Evolutionary conservation across 805 yeast species (phyloP), one percentile per base, ranked within the genome.

Genomic region (Metschnikowia gruessii): DNA sequence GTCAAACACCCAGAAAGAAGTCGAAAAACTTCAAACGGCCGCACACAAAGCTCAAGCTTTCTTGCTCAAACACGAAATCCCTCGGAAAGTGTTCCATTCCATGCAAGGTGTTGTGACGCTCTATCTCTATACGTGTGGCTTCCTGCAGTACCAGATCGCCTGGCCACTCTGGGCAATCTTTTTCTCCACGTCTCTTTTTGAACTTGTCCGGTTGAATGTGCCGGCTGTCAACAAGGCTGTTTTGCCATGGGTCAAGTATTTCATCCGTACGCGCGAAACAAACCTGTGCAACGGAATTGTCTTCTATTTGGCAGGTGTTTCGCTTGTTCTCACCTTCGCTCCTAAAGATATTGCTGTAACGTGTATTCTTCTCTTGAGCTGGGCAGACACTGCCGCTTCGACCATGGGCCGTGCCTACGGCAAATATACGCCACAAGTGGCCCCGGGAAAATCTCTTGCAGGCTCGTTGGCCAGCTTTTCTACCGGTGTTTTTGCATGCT

Each of bases 301-400:
- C 42, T 94, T 90, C 86, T 94, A 89, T 63, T 69, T 90, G 32
- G 71, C 86, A 1, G 99, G 99, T 4, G 69, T 89, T 38, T 69
- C 81, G 21, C 68, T 88, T 52, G 88, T 90, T 9, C 87, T 90
- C 58, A 51, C 75, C 1, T 64, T 81, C 18, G 84, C 81, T 57
- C 82, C 92, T 12, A 88, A 89, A 66, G 99, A 94, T 59, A 82
- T 94, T 40, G 74, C 84, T 0, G 71, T 91, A 22, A 75, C 89
- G 70, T 75, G 95, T 18, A 81, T 90, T 3, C 73, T 90, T 53
- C 71, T 92, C 42, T 76, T 94, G 52, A 87, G 97, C 60, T 94
- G 98, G 98, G 90, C 96, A 4, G 99, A 94, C 62, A 89, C 98
- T 9, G 92, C 97, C 2, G 99, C 99, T 2, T 88, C 97, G 3